Conservation (phyloP, 2,329 filamentous ascomycete species). For the Ophiostoma fasciatum region DNA sequence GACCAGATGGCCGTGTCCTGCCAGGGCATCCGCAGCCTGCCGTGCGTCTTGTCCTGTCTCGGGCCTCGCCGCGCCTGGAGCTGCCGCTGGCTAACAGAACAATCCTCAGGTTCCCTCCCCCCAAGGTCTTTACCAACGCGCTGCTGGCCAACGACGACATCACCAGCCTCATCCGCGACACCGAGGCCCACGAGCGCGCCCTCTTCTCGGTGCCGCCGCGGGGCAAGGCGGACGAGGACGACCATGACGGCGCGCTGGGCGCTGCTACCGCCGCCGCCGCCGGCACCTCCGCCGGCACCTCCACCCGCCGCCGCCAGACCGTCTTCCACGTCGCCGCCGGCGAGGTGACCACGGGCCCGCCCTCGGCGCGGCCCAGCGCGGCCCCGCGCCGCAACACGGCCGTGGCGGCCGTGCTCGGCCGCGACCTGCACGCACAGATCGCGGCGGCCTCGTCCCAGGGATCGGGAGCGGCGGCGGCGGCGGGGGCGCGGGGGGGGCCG, state of each 20-base stretch:
- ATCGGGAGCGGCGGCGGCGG: constrained; percentile 31
- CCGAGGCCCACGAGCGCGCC: constrained; percentile 84
- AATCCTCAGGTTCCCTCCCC: constrained; percentile 74
- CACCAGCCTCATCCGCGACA: constrained; percentile 85
- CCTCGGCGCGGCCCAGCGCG: constrained; percentile 26
- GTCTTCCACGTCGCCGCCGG: constrained; percentile 51
- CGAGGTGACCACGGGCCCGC: constrained; percentile 43
- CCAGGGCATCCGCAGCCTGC: constrained; percentile 58
- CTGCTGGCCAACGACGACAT: constrained; percentile 82
- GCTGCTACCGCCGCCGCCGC: constrained; percentile 18
- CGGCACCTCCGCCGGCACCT: constrained; percentile 30
- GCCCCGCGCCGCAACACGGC: constrained; percentile 59
- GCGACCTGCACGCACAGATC: constrained; percentile 73
- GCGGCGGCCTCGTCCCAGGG: constrained; percentile 25
- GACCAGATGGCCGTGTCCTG: constrained; percentile 68
- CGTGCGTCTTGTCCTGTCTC: constrained; percentile 36
- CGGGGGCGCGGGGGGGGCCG: constrained; percentile 12
- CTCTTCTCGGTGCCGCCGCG: constrained; percentile 80
- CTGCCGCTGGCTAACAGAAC: too few species aligned
- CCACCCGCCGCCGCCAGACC: constrained; percentile 39
- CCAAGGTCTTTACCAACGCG: constrained; percentile 93
- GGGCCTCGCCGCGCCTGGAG: too few species aligned
- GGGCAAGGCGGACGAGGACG: constrained; percentile 14
- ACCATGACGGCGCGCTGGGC: not conserved
- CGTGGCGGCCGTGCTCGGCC: constrained; percentile 77